A percentile compares a stretch with the other conserved stretches of the same genome.
These are phyloP conservation scores for Cryphonectria parasitica DNA, from an alignment of 2,329 filamentous ascomycete species.

Conservation along the genomic window DNA sequence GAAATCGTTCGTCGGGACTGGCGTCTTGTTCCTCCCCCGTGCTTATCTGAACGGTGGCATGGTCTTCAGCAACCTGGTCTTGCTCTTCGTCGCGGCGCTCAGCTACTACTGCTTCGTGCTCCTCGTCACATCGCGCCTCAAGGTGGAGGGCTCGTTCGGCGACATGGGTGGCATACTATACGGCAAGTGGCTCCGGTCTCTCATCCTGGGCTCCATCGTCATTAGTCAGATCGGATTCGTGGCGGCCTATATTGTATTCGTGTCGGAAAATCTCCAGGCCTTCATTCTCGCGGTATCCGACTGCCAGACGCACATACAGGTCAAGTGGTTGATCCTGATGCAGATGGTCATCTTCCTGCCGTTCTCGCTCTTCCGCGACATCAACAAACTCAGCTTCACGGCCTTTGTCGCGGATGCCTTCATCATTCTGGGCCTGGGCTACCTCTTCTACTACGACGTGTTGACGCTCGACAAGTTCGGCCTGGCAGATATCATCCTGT, in stretches of 20 bases:
- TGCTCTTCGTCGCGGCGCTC: slow-evolving; percentile 81
- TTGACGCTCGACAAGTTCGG: slow-evolving; percentile 77
- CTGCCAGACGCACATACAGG: slow-evolving; percentile 82
- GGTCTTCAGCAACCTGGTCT: slow-evolving; percentile 90
- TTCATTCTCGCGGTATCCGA: slow-evolving; percentile 91
- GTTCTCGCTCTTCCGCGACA: slow-evolving; percentile 91
- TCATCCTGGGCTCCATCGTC: slow-evolving; percentile 91
- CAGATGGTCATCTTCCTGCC: slow-evolving; percentile 96
- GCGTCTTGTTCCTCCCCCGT: slow-evolving; percentile 88
- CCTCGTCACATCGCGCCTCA: slow-evolving; percentile 82
- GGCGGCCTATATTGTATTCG: slow-evolving; percentile 95
- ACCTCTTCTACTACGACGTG: slow-evolving; percentile 95
- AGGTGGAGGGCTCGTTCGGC: slow-evolving; percentile 92
- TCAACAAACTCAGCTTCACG: slow-evolving; percentile 95
- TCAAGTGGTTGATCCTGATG: slow-evolving; percentile 88
- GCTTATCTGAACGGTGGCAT: slow-evolving; percentile 97
- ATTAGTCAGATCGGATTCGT: slow-evolving; percentile 95
- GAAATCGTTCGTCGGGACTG: slow-evolving; percentile 97
- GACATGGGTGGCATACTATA: slow-evolving; percentile 94
- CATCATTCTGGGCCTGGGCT: slow-evolving; percentile 88
- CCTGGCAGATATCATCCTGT: slow-evolving; percentile 82
- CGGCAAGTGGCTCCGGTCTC: slow-evolving; percentile 83
- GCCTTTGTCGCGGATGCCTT: slow-evolving; percentile 93
- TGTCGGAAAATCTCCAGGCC: slow-evolving; percentile 91
- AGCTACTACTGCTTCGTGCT: slow-evolving; percentile 99